These are phyloP conservation scores for Trichophyton simii DNA, from an alignment of 2,329 filamentous ascomycete genomes.

Conservation along the genomic window DNA sequence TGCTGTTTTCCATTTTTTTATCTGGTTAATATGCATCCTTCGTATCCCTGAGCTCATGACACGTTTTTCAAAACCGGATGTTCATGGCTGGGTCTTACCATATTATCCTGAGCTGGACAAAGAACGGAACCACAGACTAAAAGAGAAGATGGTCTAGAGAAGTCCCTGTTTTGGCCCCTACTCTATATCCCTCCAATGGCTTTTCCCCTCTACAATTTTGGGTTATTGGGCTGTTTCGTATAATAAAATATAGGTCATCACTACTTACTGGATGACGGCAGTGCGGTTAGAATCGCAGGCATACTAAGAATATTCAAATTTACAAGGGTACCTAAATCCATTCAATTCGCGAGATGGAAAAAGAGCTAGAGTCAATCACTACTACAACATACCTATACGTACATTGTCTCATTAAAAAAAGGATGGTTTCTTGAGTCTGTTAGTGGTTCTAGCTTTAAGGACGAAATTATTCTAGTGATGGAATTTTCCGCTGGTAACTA, in stretches of 20 bases:
- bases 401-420: too few species aligned
- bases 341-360: neutral
- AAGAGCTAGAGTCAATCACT: neutral
- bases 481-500: too few species aligned
- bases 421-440: too few species aligned
- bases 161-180: neutral
- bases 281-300: too few species aligned
- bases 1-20: conserved; percentile 12
- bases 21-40: conserved; percentile 17
- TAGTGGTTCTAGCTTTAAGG: too few species aligned
- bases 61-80: neutral
- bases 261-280: too few species aligned
- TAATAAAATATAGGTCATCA: too few species aligned
- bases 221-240: too few species aligned
- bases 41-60: conserved; percentile 5
- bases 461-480: too few species aligned
- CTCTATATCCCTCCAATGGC: too few species aligned
- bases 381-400: too few species aligned
- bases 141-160: neutral
- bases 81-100: neutral
- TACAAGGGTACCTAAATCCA: neutral
- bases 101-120: neutral
- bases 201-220: too few species aligned
- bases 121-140: neutral
- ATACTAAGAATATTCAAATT: neutral